Evolutionary conservation across 2,329 filamentous ascomycete genomes (phyloP).

Genomic region (Ascochyta fabae): DNA sequence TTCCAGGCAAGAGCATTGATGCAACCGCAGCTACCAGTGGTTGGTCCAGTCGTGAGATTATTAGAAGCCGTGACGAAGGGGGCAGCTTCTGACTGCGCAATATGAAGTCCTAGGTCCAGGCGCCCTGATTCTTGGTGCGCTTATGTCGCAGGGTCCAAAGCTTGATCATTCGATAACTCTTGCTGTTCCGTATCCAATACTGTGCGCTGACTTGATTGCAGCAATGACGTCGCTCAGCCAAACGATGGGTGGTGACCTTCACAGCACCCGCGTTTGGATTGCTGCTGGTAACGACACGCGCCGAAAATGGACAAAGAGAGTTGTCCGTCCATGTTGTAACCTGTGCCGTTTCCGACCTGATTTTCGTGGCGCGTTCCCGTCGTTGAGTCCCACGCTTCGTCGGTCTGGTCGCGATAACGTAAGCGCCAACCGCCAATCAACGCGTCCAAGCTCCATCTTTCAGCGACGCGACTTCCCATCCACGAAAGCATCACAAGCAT

Average conservation of each 20-base stretch:
- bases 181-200: neutral
- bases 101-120: neutral
- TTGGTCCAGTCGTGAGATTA: neutral
- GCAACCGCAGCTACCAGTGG: neutral
- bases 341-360: conserved; percentile 18
- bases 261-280: neutral
- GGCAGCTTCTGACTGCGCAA: neutral
- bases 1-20: neutral
- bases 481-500: neutral
- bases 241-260: neutral
- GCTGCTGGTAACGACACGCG: neutral
- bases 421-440: conserved; percentile 10
- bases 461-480: conserved; percentile 2
- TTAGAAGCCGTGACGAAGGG: neutral
- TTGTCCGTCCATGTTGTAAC: conserved; percentile 12
- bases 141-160: neutral
- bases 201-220: conserved; percentile 6
- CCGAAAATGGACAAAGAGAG: neutral
- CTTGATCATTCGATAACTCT: neutral
- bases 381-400: conserved; percentile 13
- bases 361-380: conserved; percentile 20
- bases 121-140: neutral
- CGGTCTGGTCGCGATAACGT: conserved; percentile 9
- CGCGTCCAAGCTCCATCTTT: conserved; percentile 10
- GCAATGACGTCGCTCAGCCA: conserved; percentile 16